A percentile compares a stretch with the other conserved stretches of the same genome.
phyloP scores from a whole-genome alignment of 345 rosid genomes.

The Gossypium rotundifolium region DNA sequence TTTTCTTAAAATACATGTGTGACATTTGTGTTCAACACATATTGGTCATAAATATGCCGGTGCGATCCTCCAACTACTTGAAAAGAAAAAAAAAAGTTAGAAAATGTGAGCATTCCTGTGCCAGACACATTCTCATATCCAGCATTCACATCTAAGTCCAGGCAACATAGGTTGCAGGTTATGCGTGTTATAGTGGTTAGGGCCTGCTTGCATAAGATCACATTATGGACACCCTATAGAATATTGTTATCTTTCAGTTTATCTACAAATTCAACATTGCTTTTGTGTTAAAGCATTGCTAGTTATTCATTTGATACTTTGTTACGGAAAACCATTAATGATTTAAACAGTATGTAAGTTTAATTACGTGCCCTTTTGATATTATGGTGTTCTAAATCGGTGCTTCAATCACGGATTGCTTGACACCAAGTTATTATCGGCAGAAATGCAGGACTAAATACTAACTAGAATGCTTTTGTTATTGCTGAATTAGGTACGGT shows the following conservation, averaged over 20 bases:
- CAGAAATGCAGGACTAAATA: background rate
- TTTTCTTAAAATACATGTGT: background rate
- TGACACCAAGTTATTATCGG: background rate
- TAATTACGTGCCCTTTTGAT: background rate
- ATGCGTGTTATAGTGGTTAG: background rate
- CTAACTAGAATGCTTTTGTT: background rate
- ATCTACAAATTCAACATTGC: background rate
- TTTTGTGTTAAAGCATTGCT: background rate
- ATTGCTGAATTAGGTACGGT: background rate
- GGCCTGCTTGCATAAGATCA: background rate
- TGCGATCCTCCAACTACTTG: background rate
- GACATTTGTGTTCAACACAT: background rate
- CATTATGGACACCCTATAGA: background rate
- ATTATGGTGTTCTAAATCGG: background rate
- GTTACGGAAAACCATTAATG: background rate
- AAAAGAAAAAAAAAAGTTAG: background rate
- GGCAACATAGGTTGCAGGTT: background rate
- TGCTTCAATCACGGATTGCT: background rate
- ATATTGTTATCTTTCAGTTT: background rate
- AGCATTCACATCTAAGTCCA: background rate
- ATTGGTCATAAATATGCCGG: background rate
- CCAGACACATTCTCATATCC: background rate
- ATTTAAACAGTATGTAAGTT: background rate
- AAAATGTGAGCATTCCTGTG: background rate
- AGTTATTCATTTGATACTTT: background rate